phyloP scores from a whole-genome alignment of 179 eudicot species.

The Amaranthus tricolor region DNA sequence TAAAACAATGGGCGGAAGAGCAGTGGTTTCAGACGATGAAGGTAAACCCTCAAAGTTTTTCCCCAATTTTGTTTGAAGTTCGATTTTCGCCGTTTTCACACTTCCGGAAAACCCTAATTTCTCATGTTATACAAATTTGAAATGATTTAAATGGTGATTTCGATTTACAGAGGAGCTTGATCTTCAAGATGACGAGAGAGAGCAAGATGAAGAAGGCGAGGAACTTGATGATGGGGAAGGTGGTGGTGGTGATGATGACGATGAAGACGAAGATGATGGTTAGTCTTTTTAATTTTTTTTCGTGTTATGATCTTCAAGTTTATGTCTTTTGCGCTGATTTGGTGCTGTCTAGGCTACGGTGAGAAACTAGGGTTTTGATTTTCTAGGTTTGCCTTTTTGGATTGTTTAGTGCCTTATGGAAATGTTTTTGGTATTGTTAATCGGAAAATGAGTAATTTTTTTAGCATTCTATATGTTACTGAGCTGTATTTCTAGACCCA shows the following conservation, averaged over 20 bases:
- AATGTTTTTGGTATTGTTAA: background rate
- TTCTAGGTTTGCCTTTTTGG: background rate
- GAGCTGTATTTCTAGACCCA: background rate
- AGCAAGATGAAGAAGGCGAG: slow-evolving; percentile 46
- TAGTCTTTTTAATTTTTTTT: background rate
- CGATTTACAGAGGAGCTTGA: slow-evolving; percentile 56
- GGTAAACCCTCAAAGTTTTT: slow-evolving; percentile 30
- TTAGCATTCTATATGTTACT: background rate
- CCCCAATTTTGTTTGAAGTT: background rate
- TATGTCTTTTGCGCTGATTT: slow-evolving; percentile 8
- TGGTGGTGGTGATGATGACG: slow-evolving; percentile 51
- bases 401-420: background rate
- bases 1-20: slow-evolving; percentile 48
- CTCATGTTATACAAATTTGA: background rate
- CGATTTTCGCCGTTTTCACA: background rate
- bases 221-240: slow-evolving; percentile 49
- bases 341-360: background rate
- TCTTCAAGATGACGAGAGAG: slow-evolving; percentile 56
- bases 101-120: slow-evolving; percentile 29
- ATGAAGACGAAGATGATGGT: slow-evolving; percentile 80
- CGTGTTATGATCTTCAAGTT: background rate
- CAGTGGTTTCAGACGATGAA: slow-evolving; percentile 67
- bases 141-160: background rate
- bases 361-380: slow-evolving; percentile 20
- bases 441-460: background rate